Conservation (phyloP, 2,329 filamentous ascomycete genomes). For the Nemania sp. region DNA sequence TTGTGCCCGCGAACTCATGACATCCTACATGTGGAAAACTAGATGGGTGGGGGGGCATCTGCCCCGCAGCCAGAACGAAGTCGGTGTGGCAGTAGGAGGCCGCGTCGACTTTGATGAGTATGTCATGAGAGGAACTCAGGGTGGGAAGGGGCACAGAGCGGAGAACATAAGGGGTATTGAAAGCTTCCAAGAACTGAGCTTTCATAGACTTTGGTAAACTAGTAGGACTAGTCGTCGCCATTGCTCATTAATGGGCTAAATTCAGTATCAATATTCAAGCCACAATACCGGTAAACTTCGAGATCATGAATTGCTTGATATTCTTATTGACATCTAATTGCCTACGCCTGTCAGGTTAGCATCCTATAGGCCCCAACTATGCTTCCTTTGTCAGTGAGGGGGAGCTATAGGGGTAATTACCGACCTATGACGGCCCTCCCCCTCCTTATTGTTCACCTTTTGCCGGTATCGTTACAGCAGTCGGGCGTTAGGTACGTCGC, state of each 20-base stretch:
- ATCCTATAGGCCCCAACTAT: neutral
- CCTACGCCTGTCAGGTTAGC: neutral
- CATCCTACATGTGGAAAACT: constrained; percentile 58
- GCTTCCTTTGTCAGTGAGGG: neutral
- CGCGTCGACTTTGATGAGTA: constrained; percentile 60
- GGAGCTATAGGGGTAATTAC: constrained; percentile 15
- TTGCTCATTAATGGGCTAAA: neutral
- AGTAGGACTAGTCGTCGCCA: constrained; percentile 9
- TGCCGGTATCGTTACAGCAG: constrained; percentile 16
- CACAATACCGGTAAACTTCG: neutral
- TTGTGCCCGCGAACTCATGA: constrained; percentile 60
- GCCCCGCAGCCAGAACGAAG: constrained; percentile 46
- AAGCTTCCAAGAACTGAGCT: constrained; percentile 56
- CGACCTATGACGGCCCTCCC: neutral
- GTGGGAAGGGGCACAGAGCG: constrained; percentile 52
- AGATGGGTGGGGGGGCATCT: constrained; percentile 50
- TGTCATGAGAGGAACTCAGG: constrained; percentile 51
- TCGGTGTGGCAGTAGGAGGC: constrained; percentile 62
- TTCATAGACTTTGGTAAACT: constrained; percentile 50
- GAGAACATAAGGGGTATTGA: constrained; percentile 56
- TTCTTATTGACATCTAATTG: neutral
- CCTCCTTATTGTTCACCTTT: constrained; percentile 11
- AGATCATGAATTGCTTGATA: neutral
- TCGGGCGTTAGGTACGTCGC: neutral
- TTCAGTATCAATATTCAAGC: no score